Conservation (phyloP, 257 asterid species). For the Lantana camara region DNA sequence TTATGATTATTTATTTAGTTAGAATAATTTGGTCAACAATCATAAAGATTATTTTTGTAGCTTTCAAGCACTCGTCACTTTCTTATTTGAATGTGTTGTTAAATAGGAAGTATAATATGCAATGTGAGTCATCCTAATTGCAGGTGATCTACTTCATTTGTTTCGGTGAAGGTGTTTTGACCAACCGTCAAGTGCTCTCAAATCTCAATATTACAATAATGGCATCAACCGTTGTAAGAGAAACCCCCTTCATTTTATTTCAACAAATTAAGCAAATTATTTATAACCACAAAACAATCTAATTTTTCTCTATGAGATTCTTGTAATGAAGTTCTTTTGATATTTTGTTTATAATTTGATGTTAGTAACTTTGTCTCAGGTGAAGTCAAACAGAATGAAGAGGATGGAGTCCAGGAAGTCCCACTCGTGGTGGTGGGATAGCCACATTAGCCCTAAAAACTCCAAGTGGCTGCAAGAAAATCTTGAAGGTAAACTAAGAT, state of each 20-base stretch:
- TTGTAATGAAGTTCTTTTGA: too few species aligned
- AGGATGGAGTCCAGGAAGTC: conserved; percentile 55
- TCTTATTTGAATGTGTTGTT: too few species aligned
- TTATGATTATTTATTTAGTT: too few species aligned
- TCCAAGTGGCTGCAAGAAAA: conserved; percentile 71
- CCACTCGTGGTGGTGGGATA: conserved; percentile 89
- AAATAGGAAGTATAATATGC: not conserved
- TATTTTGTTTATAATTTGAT: too few species aligned
- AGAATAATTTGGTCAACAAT: too few species aligned
- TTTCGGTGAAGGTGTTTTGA: not conserved
- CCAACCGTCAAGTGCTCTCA: not conserved
- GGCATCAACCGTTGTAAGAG: conserved; percentile 42
- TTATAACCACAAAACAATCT: too few species aligned
- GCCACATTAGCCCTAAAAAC: conserved; percentile 76
- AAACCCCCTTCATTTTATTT: not conserved
- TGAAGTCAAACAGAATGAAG: conserved; percentile 50
- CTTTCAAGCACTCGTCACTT: too few species aligned
- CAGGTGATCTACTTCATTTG: conserved; percentile 12
- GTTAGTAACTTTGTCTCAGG: conserved; percentile 31
- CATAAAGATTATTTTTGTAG: too few species aligned
- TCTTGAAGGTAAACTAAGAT: conserved; percentile 51
- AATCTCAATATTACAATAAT: conserved; percentile 26
- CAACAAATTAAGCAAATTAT: not conserved
- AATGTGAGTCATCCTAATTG: not conserved
- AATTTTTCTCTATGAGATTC: too few species aligned